Evolutionary conservation across 2,329 filamentous ascomycete genomes (phyloP), one percentile per base, ranked within the genome.

Genomic region (Fusarium lyarnte): DNA sequence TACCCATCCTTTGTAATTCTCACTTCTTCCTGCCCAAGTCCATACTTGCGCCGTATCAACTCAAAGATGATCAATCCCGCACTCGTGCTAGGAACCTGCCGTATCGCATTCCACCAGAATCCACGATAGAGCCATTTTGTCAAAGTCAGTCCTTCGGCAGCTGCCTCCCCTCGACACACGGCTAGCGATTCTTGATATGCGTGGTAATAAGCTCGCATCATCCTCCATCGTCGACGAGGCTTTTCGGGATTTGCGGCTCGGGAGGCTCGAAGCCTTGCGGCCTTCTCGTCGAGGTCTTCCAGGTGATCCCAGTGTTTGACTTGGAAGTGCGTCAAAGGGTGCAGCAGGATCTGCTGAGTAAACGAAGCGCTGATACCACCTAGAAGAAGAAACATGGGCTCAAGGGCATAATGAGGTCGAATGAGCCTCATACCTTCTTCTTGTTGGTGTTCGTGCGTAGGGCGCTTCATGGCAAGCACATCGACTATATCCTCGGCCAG

Each of bases 21-120:
- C 70, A 90, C 90, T 75, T 87, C 87, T 54, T 92, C 90, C 23
- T 85, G 85, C 4, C 87, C 86, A 64, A 88, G 84, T 4, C 90
- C 91, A 74, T 94, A 94, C 81, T 93, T 93, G 39, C 92, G 85
- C 63, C 93, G 84, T 41, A 94, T 89, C 47, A 95, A 78, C 81
- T 95, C 93, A 78, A 95, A 95, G 25, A 94, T 93, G 73, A 95
- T 93, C 66, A 95, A 79, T 0, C 92, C 93, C 0, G 92, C 92
- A 66, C 90, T 92, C 4, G 93, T 94, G 78, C 91, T 93, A 1
- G 93, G 93, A 4, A 93, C 91, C 81, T 94, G 92, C 9, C 91
- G 85, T 58, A 94, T 87, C 2, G 92, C 92, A 59, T 87, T 91
- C 87, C 88, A 89, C 86, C 92, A 90, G 79, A 94, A 94, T 17